Evolutionary conservation across 1,284 basidiomycete species (phyloP).

Genomic region (Somion occarium): DNA sequence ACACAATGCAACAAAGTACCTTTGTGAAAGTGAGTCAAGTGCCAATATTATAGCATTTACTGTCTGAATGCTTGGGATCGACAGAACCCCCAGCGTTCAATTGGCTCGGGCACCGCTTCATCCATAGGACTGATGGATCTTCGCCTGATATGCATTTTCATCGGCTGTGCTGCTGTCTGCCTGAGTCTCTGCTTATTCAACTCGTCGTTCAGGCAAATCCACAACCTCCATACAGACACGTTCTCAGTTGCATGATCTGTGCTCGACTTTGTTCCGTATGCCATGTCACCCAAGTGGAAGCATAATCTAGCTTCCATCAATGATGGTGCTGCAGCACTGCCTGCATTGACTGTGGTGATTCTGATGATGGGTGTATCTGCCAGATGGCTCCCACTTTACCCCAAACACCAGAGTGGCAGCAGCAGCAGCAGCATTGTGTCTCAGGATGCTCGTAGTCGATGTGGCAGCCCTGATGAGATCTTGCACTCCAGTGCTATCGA

Average conservation of each 20-base stretch:
- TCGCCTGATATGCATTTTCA: too few species aligned
- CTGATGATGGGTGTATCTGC: background rate
- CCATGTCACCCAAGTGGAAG: background rate
- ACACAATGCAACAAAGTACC: too few species aligned
- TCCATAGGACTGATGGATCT: too few species aligned
- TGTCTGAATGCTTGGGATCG: too few species aligned
- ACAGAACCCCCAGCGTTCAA: too few species aligned
- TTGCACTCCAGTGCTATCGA: background rate
- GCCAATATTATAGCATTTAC: too few species aligned
- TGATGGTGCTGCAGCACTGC: background rate
- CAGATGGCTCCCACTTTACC: background rate
- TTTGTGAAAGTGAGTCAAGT: too few species aligned
- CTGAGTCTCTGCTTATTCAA: too few species aligned
- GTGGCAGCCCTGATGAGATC: background rate
- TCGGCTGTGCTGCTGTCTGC: too few species aligned
- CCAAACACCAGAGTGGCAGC: background rate
- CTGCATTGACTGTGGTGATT: background rate
- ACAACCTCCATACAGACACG: background rate
- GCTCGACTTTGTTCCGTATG: background rate
- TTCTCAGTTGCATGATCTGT: background rate
- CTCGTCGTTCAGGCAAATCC: too few species aligned
- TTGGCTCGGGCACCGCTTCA: too few species aligned
- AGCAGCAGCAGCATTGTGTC: background rate
- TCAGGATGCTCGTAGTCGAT: background rate
- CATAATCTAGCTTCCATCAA: background rate